These are phyloP conservation scores for Eremomyces bilateralis DNA, from an alignment of 495 filamentous ascomycete genomes.

Conservation along the genomic window DNA sequence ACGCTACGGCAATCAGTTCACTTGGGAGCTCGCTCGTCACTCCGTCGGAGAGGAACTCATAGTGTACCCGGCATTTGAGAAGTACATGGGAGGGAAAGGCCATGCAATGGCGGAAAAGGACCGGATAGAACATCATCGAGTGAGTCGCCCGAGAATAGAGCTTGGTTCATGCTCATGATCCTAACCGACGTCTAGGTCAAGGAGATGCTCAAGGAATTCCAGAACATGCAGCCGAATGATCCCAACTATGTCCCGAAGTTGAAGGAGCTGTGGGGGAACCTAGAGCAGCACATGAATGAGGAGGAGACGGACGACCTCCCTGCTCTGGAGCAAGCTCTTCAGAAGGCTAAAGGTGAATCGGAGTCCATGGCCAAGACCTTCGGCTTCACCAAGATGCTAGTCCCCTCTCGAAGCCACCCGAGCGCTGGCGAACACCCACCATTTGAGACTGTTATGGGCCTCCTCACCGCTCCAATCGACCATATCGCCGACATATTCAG, in stretches of 20 bases:
- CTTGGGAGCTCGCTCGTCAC: constrained; percentile 50
- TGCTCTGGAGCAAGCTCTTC: constrained; percentile 27
- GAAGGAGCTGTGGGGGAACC: constrained; percentile 27
- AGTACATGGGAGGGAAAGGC: constrained; percentile 30
- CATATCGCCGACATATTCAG: constrained; percentile 8
- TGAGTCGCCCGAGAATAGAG: constrained; percentile 10
- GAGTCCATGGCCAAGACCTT: constrained; percentile 29
- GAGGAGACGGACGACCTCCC: constrained; percentile 38
- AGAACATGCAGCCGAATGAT: constrained; percentile 27
- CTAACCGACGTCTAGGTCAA: constrained; percentile 33
- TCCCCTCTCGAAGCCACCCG: constrained; percentile 35
- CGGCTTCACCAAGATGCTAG: constrained; percentile 36
- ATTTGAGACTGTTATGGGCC: constrained; percentile 10
- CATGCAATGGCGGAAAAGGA: constrained; percentile 33
- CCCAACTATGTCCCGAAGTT: constrained; percentile 29
- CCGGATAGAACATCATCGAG: constrained; percentile 32
- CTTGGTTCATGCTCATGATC: not conserved
- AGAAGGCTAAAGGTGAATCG: constrained; percentile 16
- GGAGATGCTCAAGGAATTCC: constrained; percentile 36
- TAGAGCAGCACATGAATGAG: constrained; percentile 35
- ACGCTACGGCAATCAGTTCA: constrained; percentile 42
- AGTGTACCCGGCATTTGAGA: constrained; percentile 46
- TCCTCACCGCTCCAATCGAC: constrained; percentile 10
- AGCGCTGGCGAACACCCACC: constrained; percentile 10
- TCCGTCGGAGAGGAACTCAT: constrained; percentile 45